Base-by-base conservation (phyloP, 768 basidiomycete species). In the Tulasnella sp. region DNA sequence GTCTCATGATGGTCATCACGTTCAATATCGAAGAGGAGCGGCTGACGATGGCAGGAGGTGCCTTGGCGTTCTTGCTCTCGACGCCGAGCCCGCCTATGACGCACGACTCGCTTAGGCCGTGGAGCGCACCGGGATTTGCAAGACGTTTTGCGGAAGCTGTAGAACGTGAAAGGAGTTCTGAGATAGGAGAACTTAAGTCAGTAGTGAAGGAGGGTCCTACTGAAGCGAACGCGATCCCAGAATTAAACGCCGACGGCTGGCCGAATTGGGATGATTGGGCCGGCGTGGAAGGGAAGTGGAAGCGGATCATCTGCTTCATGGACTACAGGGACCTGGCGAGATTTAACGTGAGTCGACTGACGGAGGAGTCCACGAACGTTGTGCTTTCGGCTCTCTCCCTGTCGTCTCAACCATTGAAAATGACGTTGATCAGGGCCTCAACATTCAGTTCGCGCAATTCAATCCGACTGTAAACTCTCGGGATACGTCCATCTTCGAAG, bases 241-340 rank as follows among this genome's bases (percentile, higher is more conserved):
- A 49, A 38, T 15, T 25, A 43, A 41, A 42, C 59, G 22, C n/a
- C n/a, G n/a, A 34, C 15, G 34, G 34, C 7, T 56, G 41, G 41
- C 34, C 29, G 15, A 42, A 56, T 7, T 53, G 68, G 60, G 31
- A 66, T 8, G 65, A 69, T 43, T 88, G 87, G 87, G 84, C 85
- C 19, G 84, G 84, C 10, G 76, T 87, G 2, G 80, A 82, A 68
- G 85, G 85, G 5, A 77, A 74, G n/a, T 89, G 86, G 86, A 73
- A 78, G 63, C 73, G 86, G 68, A 80, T 82, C 61, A 80, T 87
- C 19, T 85, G 79, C 61, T 87, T 85, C 64, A 82, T 87, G 82
- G 86, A 87, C 71, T 85, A 86, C 68, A 76, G 82, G 9, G 63
- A 65, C 42, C 54, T 65, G n/a, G 38, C 44, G 21, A 42, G 57